Conservation (phyloP, 441 rosid genomes). For the Sinapis alba region DNA sequence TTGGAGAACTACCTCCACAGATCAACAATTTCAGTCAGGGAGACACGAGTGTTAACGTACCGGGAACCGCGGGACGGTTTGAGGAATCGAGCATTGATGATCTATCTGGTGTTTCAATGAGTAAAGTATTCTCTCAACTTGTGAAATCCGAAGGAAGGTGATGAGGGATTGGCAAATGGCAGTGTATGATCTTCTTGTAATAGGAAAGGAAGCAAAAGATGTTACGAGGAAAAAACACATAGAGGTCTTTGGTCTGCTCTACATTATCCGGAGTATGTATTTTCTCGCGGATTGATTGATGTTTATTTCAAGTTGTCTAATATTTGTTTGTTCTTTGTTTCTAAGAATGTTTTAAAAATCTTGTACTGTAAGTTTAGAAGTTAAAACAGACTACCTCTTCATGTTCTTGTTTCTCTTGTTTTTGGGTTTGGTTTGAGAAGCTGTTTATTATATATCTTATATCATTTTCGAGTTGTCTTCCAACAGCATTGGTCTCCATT, state of each 20-base stretch:
- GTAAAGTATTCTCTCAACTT: conserved; percentile 88
- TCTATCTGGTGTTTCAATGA: conserved; percentile 81
- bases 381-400: conserved; percentile 5
- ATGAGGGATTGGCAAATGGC: background rate
- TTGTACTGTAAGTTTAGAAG: conserved; percentile 25
- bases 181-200: background rate
- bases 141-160: conserved; percentile 91
- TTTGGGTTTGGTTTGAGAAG: conserved; percentile 1
- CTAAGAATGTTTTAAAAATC: conserved; percentile 14
- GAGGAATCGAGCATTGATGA: conserved; percentile 58
- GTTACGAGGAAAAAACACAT: conserved; percentile 12
- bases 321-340: conserved; percentile 31
- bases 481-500: background rate
- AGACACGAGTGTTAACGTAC: conserved; percentile 40
- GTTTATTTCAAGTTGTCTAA: conserved; percentile 19
- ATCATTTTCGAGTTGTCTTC: background rate
- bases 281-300: background rate
- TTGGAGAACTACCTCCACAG: conserved; percentile 75
- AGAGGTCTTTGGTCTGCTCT: conserved; percentile 16
- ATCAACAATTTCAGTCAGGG: conserved; percentile 66
- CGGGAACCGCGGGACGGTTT: conserved; percentile 43
- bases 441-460: background rate
- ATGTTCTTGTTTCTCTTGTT: conserved; percentile 18
- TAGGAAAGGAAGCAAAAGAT: conserved; percentile 6
- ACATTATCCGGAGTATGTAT: conserved; percentile 25